Percentiles rank a stretch among this genome's conserved stretches.
These are phyloP conservation scores for Phytopythium helicoides DNA, from an alignment of 352 stramenopile genomes.

Conservation along the genomic window DNA sequence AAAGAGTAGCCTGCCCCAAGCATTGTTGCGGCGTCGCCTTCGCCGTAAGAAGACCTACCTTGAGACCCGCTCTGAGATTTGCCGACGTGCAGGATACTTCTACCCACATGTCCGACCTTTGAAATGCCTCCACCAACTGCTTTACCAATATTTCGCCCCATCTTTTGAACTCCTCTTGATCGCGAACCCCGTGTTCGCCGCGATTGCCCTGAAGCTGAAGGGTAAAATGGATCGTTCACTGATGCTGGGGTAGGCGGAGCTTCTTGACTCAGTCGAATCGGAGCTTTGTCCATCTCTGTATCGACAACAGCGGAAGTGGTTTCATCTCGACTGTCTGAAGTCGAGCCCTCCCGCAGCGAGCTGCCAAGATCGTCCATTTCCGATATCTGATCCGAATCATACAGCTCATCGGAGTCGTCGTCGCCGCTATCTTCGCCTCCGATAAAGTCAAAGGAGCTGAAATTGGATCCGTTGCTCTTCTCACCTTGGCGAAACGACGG, in stretches of 20 bases:
- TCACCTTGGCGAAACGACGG: slow-evolving; percentile 50
- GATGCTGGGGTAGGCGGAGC: slow-evolving; percentile 8
- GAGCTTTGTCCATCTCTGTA: slow-evolving; percentile 18
- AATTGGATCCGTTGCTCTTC: slow-evolving; percentile 26
- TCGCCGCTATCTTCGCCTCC: slow-evolving; percentile 77
- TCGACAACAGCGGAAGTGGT: slow-evolving; percentile 15
- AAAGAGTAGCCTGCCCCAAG: slow-evolving; percentile 55
- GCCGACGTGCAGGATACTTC: slow-evolving; percentile 72
- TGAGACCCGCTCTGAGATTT: slow-evolving; percentile 37
- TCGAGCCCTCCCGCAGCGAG: slow-evolving; percentile 37
- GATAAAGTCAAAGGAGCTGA: slow-evolving; percentile 82
- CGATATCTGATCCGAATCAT: slow-evolving; percentile 72
- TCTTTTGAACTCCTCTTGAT: slow-evolving; percentile 63
- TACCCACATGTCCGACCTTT: slow-evolving; percentile 68
- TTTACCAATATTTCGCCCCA: slow-evolving; percentile 76
- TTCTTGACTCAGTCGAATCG: background rate
- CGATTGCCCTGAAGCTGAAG: slow-evolving; percentile 6
- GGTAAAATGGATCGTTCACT: slow-evolving; percentile 19
- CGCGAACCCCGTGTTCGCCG: slow-evolving; percentile 21
- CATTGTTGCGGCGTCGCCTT: slow-evolving; percentile 28
- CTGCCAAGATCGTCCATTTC: slow-evolving; percentile 68
- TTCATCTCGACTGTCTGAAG: slow-evolving; percentile 33
- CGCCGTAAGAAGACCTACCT: slow-evolving; percentile 12
- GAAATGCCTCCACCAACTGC: slow-evolving; percentile 77
- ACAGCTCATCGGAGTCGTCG: slow-evolving; percentile 71